Evolutionary conservation across 768 basidiomycete genomes (phyloP), one percentile per base, ranked within the genome.

Genomic region (Kwoniella europaea): DNA sequence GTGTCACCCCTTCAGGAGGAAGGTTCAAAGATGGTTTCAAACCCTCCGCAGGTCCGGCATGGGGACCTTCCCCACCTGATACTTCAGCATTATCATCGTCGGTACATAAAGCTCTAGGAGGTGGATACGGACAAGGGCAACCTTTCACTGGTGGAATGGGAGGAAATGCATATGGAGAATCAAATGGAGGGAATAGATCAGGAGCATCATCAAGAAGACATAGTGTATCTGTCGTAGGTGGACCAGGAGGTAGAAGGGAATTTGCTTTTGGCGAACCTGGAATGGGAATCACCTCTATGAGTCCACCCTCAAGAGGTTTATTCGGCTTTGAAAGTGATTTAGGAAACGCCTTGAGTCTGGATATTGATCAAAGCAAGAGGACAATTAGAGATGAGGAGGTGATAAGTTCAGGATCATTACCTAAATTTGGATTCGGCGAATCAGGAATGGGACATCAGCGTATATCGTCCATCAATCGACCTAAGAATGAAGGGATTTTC

Each of bases 141-240:
- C 54, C 18, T 57, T 44, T 24, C n/a, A 24, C 59, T 43, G 16
- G 13, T 16, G 42, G 29, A 35, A 12, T 24, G 42, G 59, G 42
- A 18, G 42, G 29, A 18, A 12, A 10, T 15, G 59, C 15, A 18
- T 9, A 24, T 57, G 65, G 59, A 43, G 59, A 66, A 10, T 44
- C n/a, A 3, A 53, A 69, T 53, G 22, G 29, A 53, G 80, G 80
- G 7, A 70, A 64, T 1, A 56, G 67, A 63, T 81, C 79, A 2
- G 82, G 82, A 12, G 73, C 78, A 0, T 79, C 77, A 20, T 76
- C 73, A 29, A 64, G 82, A 16, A 64, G 82, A 43, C 82, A 83
- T 56, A 77, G 75, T 46, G 79, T 83, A 12, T 82, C 81, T 9
- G 79, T 83, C 13, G 80, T 81, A 10, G 74, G 78, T 56, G 80